phyloP scores from a whole-genome alignment of 331 rosid species.

The Malus hybrid region DNA sequence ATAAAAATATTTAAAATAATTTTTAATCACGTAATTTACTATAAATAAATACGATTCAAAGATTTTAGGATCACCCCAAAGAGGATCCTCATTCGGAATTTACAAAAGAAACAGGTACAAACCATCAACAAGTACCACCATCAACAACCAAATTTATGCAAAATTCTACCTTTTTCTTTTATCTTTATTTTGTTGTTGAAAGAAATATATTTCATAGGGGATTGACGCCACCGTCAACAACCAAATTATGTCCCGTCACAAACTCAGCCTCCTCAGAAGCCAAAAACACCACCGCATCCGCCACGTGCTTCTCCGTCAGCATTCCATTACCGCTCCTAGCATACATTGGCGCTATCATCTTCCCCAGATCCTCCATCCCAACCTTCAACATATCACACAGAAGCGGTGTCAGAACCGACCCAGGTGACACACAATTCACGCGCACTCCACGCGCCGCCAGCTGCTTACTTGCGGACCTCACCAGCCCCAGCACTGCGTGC shows the following conservation, averaged over 20 bases:
- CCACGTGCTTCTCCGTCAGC: background rate
- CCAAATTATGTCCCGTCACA: slow-evolving; percentile 45
- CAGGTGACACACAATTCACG: slow-evolving; percentile 15
- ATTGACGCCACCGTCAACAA: slow-evolving; percentile 29
- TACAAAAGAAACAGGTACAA: too few relatives aligned
- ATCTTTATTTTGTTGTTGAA: too few relatives aligned
- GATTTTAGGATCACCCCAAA: too few relatives aligned
- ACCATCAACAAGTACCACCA: too few relatives aligned
- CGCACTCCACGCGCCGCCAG: slow-evolving; percentile 1
- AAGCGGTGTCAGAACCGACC: background rate
- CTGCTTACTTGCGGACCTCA: slow-evolving; percentile 18
- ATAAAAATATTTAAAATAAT: too few relatives aligned
- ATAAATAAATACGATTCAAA: too few relatives aligned
- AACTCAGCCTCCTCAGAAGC: slow-evolving; percentile 37
- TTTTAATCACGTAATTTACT: too few relatives aligned
- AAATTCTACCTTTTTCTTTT: too few relatives aligned
- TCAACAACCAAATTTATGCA: too few relatives aligned
- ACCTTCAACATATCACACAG: background rate
- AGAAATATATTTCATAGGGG: too few relatives aligned
- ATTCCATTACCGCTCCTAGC: background rate
- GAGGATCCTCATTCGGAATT: too few relatives aligned
- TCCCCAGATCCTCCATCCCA: background rate
- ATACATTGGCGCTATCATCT: background rate
- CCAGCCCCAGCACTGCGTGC: slow-evolving; percentile 20
- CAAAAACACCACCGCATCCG: slow-evolving; percentile 39